Evolutionary conservation across 176 grass and related monocot species (phyloP).

Genomic region (Musa troglodytarum): DNA sequence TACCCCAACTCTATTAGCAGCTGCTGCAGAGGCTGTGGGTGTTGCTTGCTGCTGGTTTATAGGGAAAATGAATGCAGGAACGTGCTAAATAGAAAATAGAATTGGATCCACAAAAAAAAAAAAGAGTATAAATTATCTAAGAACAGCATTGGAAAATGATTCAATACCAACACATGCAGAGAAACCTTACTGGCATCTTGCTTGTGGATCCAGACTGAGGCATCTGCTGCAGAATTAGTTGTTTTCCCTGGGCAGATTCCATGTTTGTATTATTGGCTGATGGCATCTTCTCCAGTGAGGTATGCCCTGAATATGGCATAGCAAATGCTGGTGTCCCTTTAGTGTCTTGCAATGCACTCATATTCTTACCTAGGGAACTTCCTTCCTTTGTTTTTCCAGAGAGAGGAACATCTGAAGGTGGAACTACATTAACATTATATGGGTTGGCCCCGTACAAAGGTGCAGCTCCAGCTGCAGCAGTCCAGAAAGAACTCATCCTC

Average conservation of each 20-base stretch:
- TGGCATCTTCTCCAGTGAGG: slow-evolving; percentile 46
- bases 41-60: slow-evolving; percentile 75
- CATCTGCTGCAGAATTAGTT: slow-evolving; percentile 49
- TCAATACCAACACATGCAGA: not conserved
- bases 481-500: slow-evolving; percentile 80
- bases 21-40: slow-evolving; percentile 38
- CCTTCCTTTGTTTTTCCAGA: slow-evolving; percentile 60
- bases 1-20: slow-evolving; percentile 40
- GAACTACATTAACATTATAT: slow-evolving; percentile 48
- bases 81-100: slow-evolving; percentile 38
- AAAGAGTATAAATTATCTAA: not conserved
- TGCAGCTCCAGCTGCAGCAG: slow-evolving; percentile 30
- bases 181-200: slow-evolving; percentile 57
- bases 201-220: slow-evolving; percentile 41
- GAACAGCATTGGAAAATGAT: not conserved
- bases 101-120: not conserved
- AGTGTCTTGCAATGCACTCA: slow-evolving; percentile 39
- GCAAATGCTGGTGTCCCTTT: slow-evolving; percentile 33
- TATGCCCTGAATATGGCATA: slow-evolving; percentile 26
- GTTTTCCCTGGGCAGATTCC: slow-evolving; percentile 72
- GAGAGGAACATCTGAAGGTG: slow-evolving; percentile 47
- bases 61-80: slow-evolving; percentile 73
- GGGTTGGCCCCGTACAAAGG: slow-evolving; percentile 61
- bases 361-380: slow-evolving; percentile 51
- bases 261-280: not conserved